Conservation (phyloP, 1,284 basidiomycete genomes). For the Clitocybe nebularis region DNA sequence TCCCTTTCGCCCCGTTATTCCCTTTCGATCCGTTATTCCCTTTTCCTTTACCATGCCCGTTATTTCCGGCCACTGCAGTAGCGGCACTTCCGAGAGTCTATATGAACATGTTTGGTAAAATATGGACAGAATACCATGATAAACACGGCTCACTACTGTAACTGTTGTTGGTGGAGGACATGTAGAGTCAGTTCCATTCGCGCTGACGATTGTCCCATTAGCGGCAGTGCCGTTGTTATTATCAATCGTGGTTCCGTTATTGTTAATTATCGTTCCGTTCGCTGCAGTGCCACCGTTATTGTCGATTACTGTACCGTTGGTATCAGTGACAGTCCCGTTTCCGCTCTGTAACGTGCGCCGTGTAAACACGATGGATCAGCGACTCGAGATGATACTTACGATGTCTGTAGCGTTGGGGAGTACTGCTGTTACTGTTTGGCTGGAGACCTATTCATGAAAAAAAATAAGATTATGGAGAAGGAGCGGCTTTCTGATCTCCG, state of each 20-base stretch:
- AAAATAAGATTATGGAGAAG: too few relatives aligned
- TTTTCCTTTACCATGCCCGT: background rate
- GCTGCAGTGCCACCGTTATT: background rate
- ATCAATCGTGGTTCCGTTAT: background rate
- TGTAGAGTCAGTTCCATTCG: background rate
- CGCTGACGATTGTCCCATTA: background rate
- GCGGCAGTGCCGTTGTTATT: background rate
- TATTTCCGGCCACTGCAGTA: background rate
- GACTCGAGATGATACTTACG: background rate
- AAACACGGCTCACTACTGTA: background rate
- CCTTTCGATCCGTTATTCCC: too few relatives aligned
- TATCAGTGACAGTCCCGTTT: background rate
- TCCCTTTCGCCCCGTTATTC: background rate
- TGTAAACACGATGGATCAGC: background rate
- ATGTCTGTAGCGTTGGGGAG: background rate
- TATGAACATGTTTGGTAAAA: background rate
- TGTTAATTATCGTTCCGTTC: too few relatives aligned
- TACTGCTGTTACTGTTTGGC: background rate
- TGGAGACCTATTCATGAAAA: too few relatives aligned
- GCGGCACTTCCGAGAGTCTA: background rate
- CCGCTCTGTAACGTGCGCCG: background rate
- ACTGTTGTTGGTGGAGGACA: background rate
- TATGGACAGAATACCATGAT: background rate
- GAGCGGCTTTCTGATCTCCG: too few relatives aligned
- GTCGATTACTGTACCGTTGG: too few relatives aligned